These are phyloP conservation scores for Hydnomerulius pinastri DNA, from an alignment of 768 basidiomycete species.

Conservation along the genomic window DNA sequence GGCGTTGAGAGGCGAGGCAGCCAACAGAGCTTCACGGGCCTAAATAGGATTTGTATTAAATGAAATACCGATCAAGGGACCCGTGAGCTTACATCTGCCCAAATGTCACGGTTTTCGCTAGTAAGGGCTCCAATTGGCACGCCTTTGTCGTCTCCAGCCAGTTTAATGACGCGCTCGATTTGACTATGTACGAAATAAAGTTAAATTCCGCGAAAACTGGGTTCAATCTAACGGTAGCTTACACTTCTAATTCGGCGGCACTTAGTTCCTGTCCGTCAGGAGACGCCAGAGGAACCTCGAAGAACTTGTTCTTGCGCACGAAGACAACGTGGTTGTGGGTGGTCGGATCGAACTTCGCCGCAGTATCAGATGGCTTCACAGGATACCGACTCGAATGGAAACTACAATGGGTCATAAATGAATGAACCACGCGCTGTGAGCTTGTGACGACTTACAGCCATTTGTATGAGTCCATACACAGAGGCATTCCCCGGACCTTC, in stretches of 20 bases:
- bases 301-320: conserved; percentile 90
- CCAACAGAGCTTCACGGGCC: conserved; percentile 63
- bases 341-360: conserved; percentile 73
- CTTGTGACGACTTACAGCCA: conserved; percentile 64
- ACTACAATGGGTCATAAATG: conserved; percentile 34
- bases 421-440: neutral
- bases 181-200: conserved; percentile 42
- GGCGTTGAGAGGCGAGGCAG: conserved; percentile 65
- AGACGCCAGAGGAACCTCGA: conserved; percentile 71
- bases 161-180: conserved; percentile 65
- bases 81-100: conserved; percentile 73
- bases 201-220: conserved; percentile 5
- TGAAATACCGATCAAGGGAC: neutral
- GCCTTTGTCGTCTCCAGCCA: conserved; percentile 50
- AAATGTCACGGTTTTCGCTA: conserved; percentile 84
- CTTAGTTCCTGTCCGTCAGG: conserved; percentile 69
- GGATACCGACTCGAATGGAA: conserved; percentile 96
- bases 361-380: conserved; percentile 77
- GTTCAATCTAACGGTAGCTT: conserved; percentile 22
- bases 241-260: conserved; percentile 81
- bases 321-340: conserved; percentile 88
- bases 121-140: conserved; percentile 81
- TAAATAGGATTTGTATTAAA: conserved; percentile 17
- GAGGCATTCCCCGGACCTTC: conserved; percentile 70
- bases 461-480: conserved; percentile 94